Evolutionary conservation across 768 basidiomycete species (phyloP).

Genomic region (Suillus sp.): DNA sequence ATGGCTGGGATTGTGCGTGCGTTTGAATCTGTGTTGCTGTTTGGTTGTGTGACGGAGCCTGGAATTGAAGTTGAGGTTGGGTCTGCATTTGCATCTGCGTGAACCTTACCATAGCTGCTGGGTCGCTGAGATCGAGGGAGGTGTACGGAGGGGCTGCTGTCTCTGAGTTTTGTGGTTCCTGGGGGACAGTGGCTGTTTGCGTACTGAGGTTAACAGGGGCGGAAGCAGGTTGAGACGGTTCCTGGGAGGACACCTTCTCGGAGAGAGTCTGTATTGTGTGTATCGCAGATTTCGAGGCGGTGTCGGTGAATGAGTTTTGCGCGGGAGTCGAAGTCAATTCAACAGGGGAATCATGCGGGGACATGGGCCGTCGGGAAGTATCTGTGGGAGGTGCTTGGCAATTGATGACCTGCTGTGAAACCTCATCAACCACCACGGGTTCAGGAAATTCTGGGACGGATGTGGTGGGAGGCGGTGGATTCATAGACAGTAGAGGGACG

Average conservation of each 20-base stretch:
- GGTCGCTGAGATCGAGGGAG: conserved; percentile 29
- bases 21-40: conserved; percentile 5
- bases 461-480: not conserved
- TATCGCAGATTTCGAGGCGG: not conserved
- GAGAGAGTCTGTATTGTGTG: not conserved
- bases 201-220: not conserved
- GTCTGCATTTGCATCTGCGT: conserved; percentile 24
- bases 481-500: conserved; percentile 14
- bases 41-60: conserved; percentile 10
- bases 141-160: conserved; percentile 3
- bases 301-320: not conserved
- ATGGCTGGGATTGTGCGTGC: conserved; percentile 9
- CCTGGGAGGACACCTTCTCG: not conserved
- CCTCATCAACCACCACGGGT: conserved; percentile 15
- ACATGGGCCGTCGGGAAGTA: conserved; percentile 22
- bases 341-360: conserved; percentile 14
- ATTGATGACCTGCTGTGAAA: conserved; percentile 9
- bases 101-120: conserved; percentile 25
- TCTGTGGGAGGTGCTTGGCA: conserved; percentile 20
- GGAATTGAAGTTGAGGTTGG: conserved; percentile 8
- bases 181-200: not conserved
- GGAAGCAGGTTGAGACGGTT: conserved; percentile 1
- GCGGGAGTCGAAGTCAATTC: conserved; percentile 6
- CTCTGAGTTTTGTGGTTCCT: not conserved
- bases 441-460: not conserved